phyloP scores from a whole-genome alignment of 176 grass and related monocot genomes.

The Bromus sterilis region DNA sequence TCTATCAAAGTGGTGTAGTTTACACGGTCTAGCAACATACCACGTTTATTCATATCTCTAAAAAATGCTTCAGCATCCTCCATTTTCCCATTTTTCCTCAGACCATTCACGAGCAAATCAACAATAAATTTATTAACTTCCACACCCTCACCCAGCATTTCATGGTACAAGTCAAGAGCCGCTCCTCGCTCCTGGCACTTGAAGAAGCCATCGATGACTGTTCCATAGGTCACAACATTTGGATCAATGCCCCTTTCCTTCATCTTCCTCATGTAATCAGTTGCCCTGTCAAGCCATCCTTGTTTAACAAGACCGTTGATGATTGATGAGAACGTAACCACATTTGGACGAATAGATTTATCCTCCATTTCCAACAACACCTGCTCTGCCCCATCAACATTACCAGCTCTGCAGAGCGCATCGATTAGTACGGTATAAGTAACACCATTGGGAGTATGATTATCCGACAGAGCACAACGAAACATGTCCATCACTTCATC shows the following conservation, averaged over 20 bases:
- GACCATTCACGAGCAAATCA: conserved; percentile 76
- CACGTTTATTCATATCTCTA: conserved; percentile 44
- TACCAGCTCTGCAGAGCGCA: conserved; percentile 50
- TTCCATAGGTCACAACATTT: conserved; percentile 72
- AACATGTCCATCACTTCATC: conserved; percentile 43
- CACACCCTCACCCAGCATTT: conserved; percentile 54
- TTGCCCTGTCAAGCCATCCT: conserved; percentile 39
- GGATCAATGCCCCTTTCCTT: conserved; percentile 56
- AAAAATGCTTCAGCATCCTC: conserved; percentile 51
- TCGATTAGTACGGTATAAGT: conserved; percentile 74
- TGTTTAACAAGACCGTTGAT: conserved; percentile 73
- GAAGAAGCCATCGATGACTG: conserved; percentile 75
- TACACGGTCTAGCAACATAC: conserved; percentile 53
- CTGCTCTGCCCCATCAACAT: conserved; percentile 59
- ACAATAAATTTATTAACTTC: conserved; percentile 52
- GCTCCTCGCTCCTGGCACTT: conserved; percentile 49
- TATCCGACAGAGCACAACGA: conserved; percentile 36
- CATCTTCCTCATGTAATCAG: conserved; percentile 54
- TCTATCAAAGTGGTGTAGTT: conserved; percentile 91
- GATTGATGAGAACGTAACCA: conserved; percentile 69
- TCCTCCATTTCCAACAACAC: conserved; percentile 51
- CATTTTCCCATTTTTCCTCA: conserved; percentile 62
- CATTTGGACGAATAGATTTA: conserved; percentile 49
- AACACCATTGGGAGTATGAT: conserved; percentile 48
- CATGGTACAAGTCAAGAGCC: conserved; percentile 57